phyloP scores from a whole-genome alignment of 257 asterid genomes.

The Nicotiana knightiana region DNA sequence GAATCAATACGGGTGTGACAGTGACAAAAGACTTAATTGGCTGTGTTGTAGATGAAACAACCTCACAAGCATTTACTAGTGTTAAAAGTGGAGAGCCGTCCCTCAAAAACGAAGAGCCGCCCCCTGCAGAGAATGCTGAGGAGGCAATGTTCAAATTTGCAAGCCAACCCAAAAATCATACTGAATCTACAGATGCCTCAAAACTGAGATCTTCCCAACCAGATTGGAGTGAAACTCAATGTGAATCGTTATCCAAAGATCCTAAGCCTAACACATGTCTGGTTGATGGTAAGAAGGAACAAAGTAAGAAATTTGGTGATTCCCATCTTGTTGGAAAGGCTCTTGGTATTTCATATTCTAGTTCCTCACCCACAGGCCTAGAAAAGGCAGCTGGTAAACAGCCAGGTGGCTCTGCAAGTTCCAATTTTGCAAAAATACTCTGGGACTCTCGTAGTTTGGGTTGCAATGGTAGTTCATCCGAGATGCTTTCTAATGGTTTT shows the following conservation, averaged over 20 bases:
- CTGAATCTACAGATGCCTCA: background rate
- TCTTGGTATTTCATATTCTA: constrained; percentile 2
- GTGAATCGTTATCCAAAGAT: background rate
- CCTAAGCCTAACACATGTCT: background rate
- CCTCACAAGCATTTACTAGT: constrained; percentile 5
- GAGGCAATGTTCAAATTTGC: constrained; percentile 1
- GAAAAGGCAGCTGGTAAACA: background rate
- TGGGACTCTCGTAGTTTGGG: no score
- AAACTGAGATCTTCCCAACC: background rate
- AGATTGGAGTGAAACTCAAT: background rate
- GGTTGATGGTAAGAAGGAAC: background rate
- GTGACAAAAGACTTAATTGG: background rate
- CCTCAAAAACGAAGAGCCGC: background rate
- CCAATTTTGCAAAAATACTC: no score
- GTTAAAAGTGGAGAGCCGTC: constrained; percentile 5
- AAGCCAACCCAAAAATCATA: constrained; percentile 5
- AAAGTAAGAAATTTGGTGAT: constrained; percentile 14
- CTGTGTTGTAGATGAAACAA: background rate
- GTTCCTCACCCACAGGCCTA: background rate
- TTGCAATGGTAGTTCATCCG: background rate
- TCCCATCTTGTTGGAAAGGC: constrained; percentile 13
- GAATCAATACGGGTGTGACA: constrained; percentile 17
- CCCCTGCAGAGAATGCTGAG: background rate
- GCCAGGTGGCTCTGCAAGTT: background rate
- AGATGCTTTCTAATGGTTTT: background rate